Conservation (phyloP, 306 rosid genomes). For the Quercus rubra region DNA sequence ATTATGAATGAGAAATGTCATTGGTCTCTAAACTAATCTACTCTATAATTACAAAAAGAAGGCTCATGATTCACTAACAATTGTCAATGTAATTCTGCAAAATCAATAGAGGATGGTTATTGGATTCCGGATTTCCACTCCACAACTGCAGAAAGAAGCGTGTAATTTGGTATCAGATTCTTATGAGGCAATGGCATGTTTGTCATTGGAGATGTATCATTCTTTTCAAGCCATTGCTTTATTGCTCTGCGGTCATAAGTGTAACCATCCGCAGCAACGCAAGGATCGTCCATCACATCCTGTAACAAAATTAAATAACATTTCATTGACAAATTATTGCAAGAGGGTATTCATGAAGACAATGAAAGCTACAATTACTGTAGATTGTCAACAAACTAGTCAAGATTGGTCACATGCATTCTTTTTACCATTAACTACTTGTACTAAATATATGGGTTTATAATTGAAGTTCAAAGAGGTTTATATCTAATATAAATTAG, state of each 20-base stretch:
- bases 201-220: slow-evolving; percentile 76
- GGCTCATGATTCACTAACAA: not conserved
- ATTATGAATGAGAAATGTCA: not conserved
- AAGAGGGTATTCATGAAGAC: not conserved
- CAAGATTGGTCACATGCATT: too few species aligned
- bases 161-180: slow-evolving; percentile 69
- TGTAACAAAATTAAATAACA: slow-evolving; percentile 25
- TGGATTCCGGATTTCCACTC: slow-evolving; percentile 69
- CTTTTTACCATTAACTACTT: too few species aligned
- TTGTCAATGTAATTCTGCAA: not conserved
- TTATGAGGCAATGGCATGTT: slow-evolving; percentile 63
- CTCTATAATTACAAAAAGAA: not conserved
- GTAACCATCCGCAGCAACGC: slow-evolving; percentile 95
- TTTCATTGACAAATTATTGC: not conserved
- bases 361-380: not conserved
- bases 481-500: not conserved
- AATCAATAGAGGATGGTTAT: slow-evolving; percentile 6
- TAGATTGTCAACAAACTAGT: too few species aligned
- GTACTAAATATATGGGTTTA: too few species aligned
- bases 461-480: slow-evolving; percentile 1
- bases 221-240: slow-evolving; percentile 63
- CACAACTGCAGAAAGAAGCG: slow-evolving; percentile 82
- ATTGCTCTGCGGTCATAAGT: slow-evolving; percentile 79
- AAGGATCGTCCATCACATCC: slow-evolving; percentile 93
- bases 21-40: not conserved